Evolutionary conservation across 2,329 filamentous ascomycete genomes (phyloP).

Genomic region (Lasiodiplodia citricola): DNA sequence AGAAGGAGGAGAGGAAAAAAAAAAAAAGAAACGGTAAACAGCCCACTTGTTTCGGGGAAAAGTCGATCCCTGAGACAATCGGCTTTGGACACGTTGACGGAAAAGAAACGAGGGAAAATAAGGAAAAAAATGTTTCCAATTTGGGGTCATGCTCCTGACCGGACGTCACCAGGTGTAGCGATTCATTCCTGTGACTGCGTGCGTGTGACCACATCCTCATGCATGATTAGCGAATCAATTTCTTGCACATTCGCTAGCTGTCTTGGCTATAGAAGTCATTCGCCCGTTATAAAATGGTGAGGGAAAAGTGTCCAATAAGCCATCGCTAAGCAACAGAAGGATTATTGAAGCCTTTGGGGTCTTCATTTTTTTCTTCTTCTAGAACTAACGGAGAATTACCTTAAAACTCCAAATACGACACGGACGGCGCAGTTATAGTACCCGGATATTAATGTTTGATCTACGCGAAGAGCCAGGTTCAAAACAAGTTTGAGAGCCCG

Average conservation of each 20-base stretch:
- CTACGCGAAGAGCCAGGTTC: neutral
- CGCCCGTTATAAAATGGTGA: neutral
- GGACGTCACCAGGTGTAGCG: neutral
- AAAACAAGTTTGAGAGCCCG: neutral
- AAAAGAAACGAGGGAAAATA: neutral
- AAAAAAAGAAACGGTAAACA: neutral
- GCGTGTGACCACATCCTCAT: neutral
- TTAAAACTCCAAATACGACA: neutral
- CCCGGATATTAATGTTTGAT: conserved; percentile 1
- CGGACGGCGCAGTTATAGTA: neutral
- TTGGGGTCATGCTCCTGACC: neutral
- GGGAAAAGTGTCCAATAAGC: neutral
- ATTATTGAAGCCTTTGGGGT: no score
- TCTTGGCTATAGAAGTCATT: neutral
- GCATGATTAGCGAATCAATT: neutral
- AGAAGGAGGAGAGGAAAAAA: neutral
- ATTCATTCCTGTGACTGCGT: neutral
- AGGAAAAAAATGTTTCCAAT: neutral
- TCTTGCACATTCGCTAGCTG: neutral
- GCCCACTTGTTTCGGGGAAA: neutral
- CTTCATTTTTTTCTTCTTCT: neutral
- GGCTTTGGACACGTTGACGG: neutral
- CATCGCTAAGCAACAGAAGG: no score
- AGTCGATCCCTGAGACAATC: neutral
- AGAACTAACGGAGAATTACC: neutral